These are phyloP conservation scores for Pulveroboletus sp. DNA, from an alignment of 768 basidiomycete genomes.

Conservation along the genomic window DNA sequence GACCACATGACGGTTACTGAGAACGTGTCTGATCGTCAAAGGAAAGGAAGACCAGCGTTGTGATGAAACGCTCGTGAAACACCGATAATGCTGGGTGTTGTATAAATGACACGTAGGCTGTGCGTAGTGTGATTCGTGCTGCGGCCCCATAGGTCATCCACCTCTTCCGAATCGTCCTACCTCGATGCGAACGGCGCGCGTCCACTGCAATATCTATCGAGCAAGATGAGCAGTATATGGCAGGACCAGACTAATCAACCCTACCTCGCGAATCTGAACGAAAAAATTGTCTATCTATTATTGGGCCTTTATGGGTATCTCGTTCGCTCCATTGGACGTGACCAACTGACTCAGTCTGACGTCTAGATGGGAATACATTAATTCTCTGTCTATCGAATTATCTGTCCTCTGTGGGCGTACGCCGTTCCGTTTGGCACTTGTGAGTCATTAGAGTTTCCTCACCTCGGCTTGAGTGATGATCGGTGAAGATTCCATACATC, in stretches of 20 bases:
- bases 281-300: constrained; percentile 5
- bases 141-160: no score
- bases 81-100: no score
- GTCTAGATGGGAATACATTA: constrained; percentile 23
- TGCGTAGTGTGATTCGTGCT: no score
- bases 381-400: constrained; percentile 15
- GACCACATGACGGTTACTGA: no score
- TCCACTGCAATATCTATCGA: no score
- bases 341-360: background rate
- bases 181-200: no score
- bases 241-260: background rate
- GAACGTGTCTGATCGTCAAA: no score
- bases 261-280: background rate
- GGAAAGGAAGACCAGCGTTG: no score
- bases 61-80: no score
- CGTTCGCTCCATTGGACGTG: background rate
- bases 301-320: constrained; percentile 22
- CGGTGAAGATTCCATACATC: constrained; percentile 22
- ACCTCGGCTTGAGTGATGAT: background rate
- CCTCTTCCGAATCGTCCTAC: no score
- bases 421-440: constrained; percentile 17
- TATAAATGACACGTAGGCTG: no score
- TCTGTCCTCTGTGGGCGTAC: constrained; percentile 12
- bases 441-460: constrained; percentile 8
- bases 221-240: constrained; percentile 5